These are phyloP conservation scores for Cytospora leucostoma DNA, from an alignment of 2,329 filamentous ascomycete species.

Conservation along the genomic window DNA sequence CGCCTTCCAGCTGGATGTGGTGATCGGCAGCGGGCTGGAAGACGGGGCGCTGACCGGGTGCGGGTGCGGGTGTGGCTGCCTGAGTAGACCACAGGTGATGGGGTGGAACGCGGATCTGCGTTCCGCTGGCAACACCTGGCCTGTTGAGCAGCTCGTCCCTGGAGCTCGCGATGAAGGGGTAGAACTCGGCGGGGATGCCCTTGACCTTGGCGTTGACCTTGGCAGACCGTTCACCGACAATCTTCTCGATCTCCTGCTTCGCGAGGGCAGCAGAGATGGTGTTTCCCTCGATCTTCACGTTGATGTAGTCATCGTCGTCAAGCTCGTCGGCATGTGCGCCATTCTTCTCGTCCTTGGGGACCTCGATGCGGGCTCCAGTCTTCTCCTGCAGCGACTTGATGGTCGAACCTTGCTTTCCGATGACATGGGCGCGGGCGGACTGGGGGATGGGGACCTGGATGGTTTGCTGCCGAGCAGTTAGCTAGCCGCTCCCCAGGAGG, in stretches of 20 bases:
- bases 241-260: conserved; percentile 79
- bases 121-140: conserved; percentile 71
- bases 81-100: conserved; percentile 75
- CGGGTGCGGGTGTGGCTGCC: conserved; percentile 64
- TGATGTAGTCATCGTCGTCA: conserved; percentile 79
- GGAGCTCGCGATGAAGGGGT: conserved; percentile 88
- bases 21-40: conserved; percentile 75
- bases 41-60: conserved; percentile 63
- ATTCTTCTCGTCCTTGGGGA: conserved; percentile 76
- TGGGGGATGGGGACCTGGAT: conserved; percentile 79
- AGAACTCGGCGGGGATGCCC: conserved; percentile 87
- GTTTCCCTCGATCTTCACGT: conserved; percentile 89
- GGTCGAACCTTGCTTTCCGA: conserved; percentile 85
- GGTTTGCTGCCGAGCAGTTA: conserved; percentile 43
- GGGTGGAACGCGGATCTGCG: conserved; percentile 80
- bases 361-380: conserved; percentile 86
- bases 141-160: conserved; percentile 67
- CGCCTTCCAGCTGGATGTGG: conserved; percentile 83
- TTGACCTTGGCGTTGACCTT: conserved; percentile 80
- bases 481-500: neutral
- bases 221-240: conserved; percentile 82
- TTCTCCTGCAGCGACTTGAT: conserved; percentile 89
- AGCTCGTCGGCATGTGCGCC: conserved; percentile 61
- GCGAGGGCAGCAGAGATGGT: conserved; percentile 83
- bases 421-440: conserved; percentile 84